Evolutionary conservation across 345 rosid species (phyloP).

Genomic region (Anastatica hierochuntica): DNA sequence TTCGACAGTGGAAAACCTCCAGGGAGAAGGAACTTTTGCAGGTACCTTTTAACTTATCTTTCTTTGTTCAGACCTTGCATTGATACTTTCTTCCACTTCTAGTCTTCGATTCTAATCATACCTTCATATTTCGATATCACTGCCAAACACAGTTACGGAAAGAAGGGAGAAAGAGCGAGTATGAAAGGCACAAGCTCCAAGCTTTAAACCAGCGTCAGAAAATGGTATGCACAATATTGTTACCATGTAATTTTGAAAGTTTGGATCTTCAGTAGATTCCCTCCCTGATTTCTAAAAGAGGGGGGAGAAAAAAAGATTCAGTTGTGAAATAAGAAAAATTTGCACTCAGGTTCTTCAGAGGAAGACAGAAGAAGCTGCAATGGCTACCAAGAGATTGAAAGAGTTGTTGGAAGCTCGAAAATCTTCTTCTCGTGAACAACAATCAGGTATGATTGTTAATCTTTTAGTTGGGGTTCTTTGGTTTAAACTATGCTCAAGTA

Average conservation of each 20-base stretch:
- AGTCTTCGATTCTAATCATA: neutral
- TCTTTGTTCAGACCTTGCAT: neutral
- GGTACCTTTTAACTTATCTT: conserved; percentile 32
- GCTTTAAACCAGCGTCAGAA: conserved; percentile 95
- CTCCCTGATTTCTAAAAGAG: neutral
- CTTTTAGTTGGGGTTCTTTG: neutral
- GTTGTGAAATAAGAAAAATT: conserved; percentile 12
- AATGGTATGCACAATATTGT: conserved; percentile 41
- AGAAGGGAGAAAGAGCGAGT: conserved; percentile 95
- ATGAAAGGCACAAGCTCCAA: conserved; percentile 96
- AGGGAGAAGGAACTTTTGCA: conserved; percentile 91
- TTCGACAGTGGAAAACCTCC: conserved; percentile 96
- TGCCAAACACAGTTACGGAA: conserved; percentile 60
- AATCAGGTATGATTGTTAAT: conserved; percentile 35
- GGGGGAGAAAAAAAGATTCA: neutral
- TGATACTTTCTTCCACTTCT: neutral
- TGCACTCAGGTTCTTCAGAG: conserved; percentile 83
- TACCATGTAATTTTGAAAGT: neutral
- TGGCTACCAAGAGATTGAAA: conserved; percentile 95
- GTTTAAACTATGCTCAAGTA: too few species aligned
- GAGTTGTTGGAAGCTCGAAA: conserved; percentile 97
- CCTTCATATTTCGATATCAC: neutral
- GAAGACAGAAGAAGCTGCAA: conserved; percentile 98
- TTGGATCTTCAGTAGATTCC: too few species aligned
- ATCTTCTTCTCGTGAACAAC: conserved; percentile 72